Base-by-base conservation (phyloP, 1,139 yeast genomes). In the Yarrowia galli region DNA sequence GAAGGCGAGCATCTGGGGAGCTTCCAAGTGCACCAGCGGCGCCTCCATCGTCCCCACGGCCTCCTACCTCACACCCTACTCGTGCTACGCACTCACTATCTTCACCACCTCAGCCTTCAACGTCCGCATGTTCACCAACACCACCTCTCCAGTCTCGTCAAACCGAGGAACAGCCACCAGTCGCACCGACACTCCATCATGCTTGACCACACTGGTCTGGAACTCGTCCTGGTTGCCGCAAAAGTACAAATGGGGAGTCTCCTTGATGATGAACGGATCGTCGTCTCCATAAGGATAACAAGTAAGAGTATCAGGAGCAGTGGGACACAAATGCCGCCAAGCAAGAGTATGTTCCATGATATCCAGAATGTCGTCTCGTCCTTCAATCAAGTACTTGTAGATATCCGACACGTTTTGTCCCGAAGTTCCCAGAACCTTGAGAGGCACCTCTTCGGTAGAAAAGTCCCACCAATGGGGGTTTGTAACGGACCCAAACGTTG, bases 291-390 rank as follows among this genome's bases (percentile, higher is more conserved):
- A 93, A 0, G 99, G 98, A 73, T 92, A 92, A 71, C 97, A 72
- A 74, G 81, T 90, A 56, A 95, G 79, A 0, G 99, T 96, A 74
- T 95, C 99, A 0, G 99, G 99, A 0, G 97, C 97, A 0, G 98
- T 92, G 1, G 99, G 99, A 0, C 92, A 89, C 46, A 91, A 81
- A 73, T 91, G 91, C 72, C 92, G 95, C 97, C 98, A 95, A 67
- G 82, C 79, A 49, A 96, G 76, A 1, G 91, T 89, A 9, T 87
- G 83, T 72, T 88, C 89, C 81, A 92, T 83, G 72, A 92, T 80
- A 28, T 84, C 82, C 18, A 87, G 72, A 67, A 88, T 70, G 68
- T 78, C 77, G 32, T 73, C 68, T 69, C 72, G 70, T 35, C 72
- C 78, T 7, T 78, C 78, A 16, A 73, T 66, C 56, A 46, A 46